Base-by-base conservation (phyloP, 1,284 basidiomycete species). In the Phaffia rhodozyma region DNA sequence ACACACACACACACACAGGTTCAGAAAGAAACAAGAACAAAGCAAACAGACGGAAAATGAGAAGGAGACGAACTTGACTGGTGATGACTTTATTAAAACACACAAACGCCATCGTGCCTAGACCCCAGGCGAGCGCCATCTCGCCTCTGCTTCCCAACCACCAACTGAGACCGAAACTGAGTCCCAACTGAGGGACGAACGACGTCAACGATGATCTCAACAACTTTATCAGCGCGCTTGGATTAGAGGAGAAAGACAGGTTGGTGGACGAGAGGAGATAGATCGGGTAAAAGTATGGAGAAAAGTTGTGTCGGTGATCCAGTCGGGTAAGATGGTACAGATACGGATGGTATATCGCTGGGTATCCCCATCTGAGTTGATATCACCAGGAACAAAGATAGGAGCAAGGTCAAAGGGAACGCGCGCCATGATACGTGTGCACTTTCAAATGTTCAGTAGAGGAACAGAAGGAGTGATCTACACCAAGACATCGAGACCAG, bases 11-110 rank as follows among this genome's bases (percentile, higher is more conserved):
- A 21, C 25, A 9, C 60, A 21, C 54, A 59, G 20, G 32, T 58
- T 38, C 5, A 48, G 30, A 54, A 29, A 30, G 23, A 47, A 29
- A 25, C 30, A 55, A 49, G 38, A 60, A 38, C 48, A 29, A 58
- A 52, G n/a, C 23, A 21, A 50, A 9, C 16, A 52, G 27, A 30
- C 20, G 29, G 57, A 61, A 56, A 55, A 59, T 18, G 34, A 16
- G 20, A 49, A 60, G 62, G 2, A 30, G 27, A 77, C 83, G 66
- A 68, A 89, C 89, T 80, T 94, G 91, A 1, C 91, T 94, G 0
- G 96, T 99, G 80, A 91, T 96, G 53, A 99, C 96, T 77, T 97
- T 96, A 76, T 98, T 99, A 79, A 97, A 93, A 0, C 89, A 79
- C 20, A 97, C 92, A 72, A 99, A 98, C 0, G 83, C 78, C 55